These are phyloP conservation scores for Catunica adiposa DNA, from an alignment of 2,329 filamentous ascomycete species.

Conservation along the genomic window DNA sequence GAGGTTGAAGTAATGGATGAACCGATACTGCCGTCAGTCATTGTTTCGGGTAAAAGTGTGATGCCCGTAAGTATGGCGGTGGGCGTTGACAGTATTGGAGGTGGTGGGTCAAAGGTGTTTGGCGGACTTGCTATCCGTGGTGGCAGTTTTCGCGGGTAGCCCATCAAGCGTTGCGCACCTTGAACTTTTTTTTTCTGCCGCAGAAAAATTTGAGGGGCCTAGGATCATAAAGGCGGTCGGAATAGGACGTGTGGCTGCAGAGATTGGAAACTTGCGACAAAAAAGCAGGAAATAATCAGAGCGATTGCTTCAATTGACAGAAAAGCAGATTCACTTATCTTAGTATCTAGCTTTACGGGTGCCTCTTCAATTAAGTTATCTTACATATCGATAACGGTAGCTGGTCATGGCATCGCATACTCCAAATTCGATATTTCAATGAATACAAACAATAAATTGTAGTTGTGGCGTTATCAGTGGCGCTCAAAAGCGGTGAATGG, in stretches of 20 bases:
- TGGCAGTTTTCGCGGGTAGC: not conserved
- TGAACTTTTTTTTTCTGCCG: constrained; percentile 14
- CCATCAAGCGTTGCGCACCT: constrained; percentile 4
- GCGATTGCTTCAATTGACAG: not conserved
- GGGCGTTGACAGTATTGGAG: not conserved
- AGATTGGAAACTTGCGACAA: not conserved
- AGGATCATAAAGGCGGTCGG: not conserved
- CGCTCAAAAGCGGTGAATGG: not conserved
- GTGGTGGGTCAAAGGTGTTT: not conserved
- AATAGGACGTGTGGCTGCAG: constrained; percentile 8
- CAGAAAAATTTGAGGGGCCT: constrained; percentile 13
- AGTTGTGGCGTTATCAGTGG: not conserved
- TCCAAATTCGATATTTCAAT: not conserved
- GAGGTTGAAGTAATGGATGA: constrained; percentile 49
- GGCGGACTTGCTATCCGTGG: not conserved
- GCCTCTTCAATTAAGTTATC: no score
- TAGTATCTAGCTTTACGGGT: no score
- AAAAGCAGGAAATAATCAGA: not conserved
- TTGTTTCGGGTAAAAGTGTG: constrained; percentile 9
- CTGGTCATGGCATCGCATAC: not conserved
- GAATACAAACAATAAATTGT: not conserved
- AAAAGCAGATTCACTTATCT: no score
- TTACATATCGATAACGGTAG: no score
- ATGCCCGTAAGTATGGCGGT: not conserved
- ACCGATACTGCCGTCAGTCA: constrained; percentile 18